Percentiles rank a stretch among this genome's conserved stretches.
These are phyloP conservation scores for Colletotrichum cuscutae DNA, from an alignment of 2,329 filamentous ascomycete genomes.

Conservation along the genomic window DNA sequence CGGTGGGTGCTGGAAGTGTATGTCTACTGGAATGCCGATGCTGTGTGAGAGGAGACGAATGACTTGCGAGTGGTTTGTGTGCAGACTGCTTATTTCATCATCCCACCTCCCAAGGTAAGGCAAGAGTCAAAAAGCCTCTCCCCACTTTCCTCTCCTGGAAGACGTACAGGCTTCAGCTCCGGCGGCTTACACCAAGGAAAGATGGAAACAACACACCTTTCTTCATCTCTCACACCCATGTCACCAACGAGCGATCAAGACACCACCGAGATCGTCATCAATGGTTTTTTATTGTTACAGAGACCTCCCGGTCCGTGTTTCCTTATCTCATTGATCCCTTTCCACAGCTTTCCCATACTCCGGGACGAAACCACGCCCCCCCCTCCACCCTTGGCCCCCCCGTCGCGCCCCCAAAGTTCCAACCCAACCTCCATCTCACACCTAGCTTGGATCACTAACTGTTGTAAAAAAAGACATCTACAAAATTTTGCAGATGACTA, in stretches of 20 bases:
- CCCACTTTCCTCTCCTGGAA: not conserved
- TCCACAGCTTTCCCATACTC: not conserved
- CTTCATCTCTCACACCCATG: not conserved
- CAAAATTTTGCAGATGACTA: conserved; percentile 17
- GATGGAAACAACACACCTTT: no score
- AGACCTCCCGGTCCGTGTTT: not conserved
- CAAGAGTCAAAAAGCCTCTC: not conserved
- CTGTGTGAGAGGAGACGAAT: no score
- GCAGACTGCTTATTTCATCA: not conserved
- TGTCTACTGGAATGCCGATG: no score
- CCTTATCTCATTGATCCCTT: conserved; percentile 4
- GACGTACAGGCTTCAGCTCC: not conserved
- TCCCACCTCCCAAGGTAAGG: not conserved
- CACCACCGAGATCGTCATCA: conserved; percentile 2
- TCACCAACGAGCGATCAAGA: not conserved
- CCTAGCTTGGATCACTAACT: not conserved
- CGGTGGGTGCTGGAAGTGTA: no score
- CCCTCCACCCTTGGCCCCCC: not conserved
- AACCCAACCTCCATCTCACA: not conserved
- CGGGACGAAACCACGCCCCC: not conserved
- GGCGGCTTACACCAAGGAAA: not conserved
- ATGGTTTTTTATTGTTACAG: conserved; percentile 7
- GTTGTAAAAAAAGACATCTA: conserved; percentile 16
- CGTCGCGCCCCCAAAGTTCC: not conserved
- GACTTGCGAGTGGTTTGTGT: not conserved